Conservation (phyloP, 139 green algal genomes). For the Chlamydomonas schloesseri region DNA sequence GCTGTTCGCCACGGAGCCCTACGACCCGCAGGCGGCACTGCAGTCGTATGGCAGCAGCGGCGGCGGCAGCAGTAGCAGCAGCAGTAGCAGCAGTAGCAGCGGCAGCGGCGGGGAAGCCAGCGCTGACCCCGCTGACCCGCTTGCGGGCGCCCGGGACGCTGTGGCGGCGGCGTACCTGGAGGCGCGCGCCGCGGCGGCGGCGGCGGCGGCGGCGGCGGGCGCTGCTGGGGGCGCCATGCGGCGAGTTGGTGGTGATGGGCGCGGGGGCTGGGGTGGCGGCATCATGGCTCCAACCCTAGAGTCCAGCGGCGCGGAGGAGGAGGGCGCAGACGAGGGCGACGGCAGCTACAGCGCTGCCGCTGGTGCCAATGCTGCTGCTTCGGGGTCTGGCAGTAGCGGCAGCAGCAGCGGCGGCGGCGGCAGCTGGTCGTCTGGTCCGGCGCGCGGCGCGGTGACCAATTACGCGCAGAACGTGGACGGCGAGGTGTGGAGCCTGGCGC, state of each 20-base stretch:
- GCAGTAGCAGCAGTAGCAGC: too few species aligned
- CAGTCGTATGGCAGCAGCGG: not conserved
- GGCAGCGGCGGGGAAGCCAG: too few species aligned
- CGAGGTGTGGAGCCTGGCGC: constrained; percentile 59
- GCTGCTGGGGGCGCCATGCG: too few species aligned
- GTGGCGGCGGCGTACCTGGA: too few species aligned
- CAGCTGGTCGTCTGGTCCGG: not conserved
- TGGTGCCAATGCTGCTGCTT: not conserved
- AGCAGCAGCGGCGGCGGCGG: not conserved
- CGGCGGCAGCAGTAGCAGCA: not conserved
- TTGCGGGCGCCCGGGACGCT: too few species aligned
- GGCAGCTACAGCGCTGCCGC: not conserved
- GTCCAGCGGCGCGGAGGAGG: not conserved
- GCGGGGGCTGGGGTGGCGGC: too few species aligned
- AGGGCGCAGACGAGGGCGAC: not conserved
- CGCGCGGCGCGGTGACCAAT: constrained; percentile 57
- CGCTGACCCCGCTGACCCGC: too few species aligned
- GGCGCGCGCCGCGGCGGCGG: too few species aligned
- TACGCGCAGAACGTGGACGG: constrained; percentile 67
- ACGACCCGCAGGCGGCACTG: constrained; percentile 1
- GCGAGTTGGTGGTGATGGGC: too few species aligned
- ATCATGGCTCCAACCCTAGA: not conserved
- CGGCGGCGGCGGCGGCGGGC: too few species aligned
- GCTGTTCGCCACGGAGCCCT: constrained; percentile 59
- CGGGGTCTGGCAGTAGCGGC: not conserved